phyloP scores from a whole-genome alignment of 2,329 filamentous ascomycete species.

The Cercospora sp. region DNA sequence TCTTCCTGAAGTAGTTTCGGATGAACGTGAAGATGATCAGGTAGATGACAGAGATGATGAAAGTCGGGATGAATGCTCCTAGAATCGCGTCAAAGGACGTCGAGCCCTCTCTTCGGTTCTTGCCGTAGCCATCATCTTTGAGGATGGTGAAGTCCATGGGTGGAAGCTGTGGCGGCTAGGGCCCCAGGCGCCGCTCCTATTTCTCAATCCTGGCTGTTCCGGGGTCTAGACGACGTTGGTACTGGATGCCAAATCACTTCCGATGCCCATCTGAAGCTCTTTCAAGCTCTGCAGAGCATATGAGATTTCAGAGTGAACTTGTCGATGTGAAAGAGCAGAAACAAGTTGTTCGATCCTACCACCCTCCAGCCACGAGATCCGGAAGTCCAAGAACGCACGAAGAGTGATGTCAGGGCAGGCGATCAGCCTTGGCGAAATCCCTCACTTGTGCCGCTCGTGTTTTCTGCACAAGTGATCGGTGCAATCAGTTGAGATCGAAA shows the following conservation, averaged over 20 bases:
- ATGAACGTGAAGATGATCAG: conserved; percentile 34
- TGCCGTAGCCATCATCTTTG: conserved; percentile 28
- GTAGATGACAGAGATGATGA: conserved; percentile 35
- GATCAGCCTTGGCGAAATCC: not conserved
- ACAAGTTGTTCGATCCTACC: not conserved
- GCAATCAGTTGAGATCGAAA: not conserved
- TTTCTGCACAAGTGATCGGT: not conserved
- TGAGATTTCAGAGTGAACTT: not conserved
- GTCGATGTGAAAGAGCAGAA: not conserved
- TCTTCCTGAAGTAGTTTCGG: conserved; percentile 35
- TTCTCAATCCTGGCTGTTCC: not conserved
- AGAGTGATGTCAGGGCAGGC: conserved; percentile 6
- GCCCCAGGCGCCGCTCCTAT: not conserved
- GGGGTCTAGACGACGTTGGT: not conserved
- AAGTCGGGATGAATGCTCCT: conserved; percentile 37
- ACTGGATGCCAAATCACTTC: not conserved
- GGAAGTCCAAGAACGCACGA: not conserved
- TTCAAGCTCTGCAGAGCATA: not conserved
- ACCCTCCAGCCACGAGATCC: not conserved
- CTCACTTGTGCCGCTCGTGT: not conserved
- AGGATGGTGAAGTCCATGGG: conserved; percentile 18
- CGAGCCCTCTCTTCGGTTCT: conserved; percentile 31
- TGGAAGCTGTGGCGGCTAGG: not conserved
- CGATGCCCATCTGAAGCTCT: not conserved
- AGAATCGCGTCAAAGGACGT: conserved; percentile 36